Percentiles rank a stretch among this genome's conserved stretches.
phyloP scores from a whole-genome alignment of 257 asterid species.

The Ilex aquifolium region DNA sequence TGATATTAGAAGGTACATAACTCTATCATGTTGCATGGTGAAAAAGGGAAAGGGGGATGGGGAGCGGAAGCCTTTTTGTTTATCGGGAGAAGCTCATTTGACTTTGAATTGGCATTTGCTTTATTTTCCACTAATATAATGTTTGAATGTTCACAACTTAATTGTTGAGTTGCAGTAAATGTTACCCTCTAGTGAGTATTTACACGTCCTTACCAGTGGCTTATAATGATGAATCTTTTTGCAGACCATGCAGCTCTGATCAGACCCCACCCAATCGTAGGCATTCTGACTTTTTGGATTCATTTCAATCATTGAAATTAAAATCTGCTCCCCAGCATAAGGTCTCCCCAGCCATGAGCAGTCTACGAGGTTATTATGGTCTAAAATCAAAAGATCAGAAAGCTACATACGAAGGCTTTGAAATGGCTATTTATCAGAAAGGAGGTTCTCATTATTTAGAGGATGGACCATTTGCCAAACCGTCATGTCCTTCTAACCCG shows the following conservation, averaged over 20 bases:
- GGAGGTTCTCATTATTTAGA: constrained; percentile 46
- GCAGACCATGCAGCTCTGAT: constrained; percentile 62
- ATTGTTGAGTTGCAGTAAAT: no score
- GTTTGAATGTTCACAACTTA: no score
- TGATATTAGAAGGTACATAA: no score
- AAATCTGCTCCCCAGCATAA: constrained; percentile 47
- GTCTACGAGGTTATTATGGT: constrained; percentile 54
- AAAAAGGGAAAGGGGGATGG: no score
- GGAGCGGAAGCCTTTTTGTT: no score
- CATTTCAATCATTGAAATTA: constrained; percentile 67
- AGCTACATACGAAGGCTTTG: constrained; percentile 42
- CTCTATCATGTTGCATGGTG: no score
- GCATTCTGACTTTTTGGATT: constrained; percentile 65
- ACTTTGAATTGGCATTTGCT: no score
- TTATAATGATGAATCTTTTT: constrained; percentile 15
- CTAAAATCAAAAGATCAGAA: constrained; percentile 34
- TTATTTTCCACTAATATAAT: no score
- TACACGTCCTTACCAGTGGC: constrained; percentile 1
- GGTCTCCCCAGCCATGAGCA: constrained; percentile 59
- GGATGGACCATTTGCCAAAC: constrained; percentile 36
- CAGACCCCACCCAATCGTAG: constrained; percentile 38
- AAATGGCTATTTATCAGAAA: constrained; percentile 53
- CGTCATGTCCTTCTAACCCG: constrained; percentile 32
- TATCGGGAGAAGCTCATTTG: no score
- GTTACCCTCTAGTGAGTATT: not conserved